A percentile compares a stretch with the other conserved stretches of the same genome.
Evolutionary conservation across 176 grass and related monocot genomes (phyloP).

Genomic region (Elymus sibiricus): DNA sequence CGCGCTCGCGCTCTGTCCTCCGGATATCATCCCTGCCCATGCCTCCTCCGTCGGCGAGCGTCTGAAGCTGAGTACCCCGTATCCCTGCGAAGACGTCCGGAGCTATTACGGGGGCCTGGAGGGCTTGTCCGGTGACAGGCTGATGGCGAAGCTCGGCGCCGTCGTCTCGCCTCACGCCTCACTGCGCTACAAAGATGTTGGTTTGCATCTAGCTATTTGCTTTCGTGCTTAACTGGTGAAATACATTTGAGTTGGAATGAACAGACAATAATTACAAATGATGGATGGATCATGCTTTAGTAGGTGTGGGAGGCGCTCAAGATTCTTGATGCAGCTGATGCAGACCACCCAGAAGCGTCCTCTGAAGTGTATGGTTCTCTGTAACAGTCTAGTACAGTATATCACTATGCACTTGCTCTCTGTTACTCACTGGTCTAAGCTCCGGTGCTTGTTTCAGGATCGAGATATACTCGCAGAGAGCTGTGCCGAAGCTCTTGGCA

Average conservation of each 20-base stretch:
- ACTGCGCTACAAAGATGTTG: conserved; percentile 46
- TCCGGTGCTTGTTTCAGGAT: conserved; percentile 26
- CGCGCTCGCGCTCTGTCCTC: not conserved
- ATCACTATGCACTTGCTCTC: not conserved
- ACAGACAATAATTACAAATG: not conserved
- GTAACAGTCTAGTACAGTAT: not conserved
- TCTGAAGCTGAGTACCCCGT: not conserved
- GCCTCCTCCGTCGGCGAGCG: not conserved
- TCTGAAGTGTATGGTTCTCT: conserved; percentile 52
- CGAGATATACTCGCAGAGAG: conserved; percentile 68
- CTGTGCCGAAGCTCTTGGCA: conserved; percentile 56
- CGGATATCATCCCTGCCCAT: not conserved
- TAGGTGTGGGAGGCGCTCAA: conserved; percentile 78
- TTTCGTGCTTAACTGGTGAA: not conserved
- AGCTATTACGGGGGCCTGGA: conserved; percentile 28
- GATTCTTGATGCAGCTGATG: conserved; percentile 68
- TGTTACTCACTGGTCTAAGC: not conserved
- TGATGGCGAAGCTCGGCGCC: conserved; percentile 44
- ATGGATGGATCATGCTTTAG: not conserved
- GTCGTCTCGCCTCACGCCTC: conserved; percentile 42
- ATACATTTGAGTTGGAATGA: not conserved
- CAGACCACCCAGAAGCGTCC: conserved; percentile 50
- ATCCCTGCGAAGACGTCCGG: conserved; percentile 42
- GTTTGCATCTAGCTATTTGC: not conserved
- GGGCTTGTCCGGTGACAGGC: conserved; percentile 25